Evolutionary conservation across 2,329 filamentous ascomycete genomes (phyloP), one percentile per base, ranked within the genome.

Genomic region (Colletotrichum gigasporum): DNA sequence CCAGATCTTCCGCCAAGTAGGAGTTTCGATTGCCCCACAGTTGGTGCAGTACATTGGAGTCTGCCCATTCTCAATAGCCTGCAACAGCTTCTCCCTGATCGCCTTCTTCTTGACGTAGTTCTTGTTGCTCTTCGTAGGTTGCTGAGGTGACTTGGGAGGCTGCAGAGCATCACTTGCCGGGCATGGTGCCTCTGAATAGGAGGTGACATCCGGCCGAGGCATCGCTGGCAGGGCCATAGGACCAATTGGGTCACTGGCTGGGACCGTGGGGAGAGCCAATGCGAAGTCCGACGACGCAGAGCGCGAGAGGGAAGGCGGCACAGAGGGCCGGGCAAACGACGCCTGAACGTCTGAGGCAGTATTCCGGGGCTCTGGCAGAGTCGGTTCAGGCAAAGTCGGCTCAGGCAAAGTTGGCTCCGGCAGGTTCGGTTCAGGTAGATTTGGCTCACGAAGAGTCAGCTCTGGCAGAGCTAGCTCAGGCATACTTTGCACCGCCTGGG

Each of bases 1-100:
- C 85, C 91, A 97, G 11, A 96, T 93, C 72, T 95, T 96, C 65
- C 96, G 90, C 96, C 96, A 99, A 0, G 95, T 97, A 0, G 95
- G 93, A 0, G 96, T 99, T 71, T 98, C 92, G 61, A 99, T 97
- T 6, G 94, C 92, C 5, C 96, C 96, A 71, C 96, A 99, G 71
- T 98, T 97, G 67, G 87, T 87, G 75, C 96, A 99, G 72, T 90
- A 98, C 1, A 91, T 90, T 0, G 96, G 96, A 83, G 94, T 91
- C 68, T 94, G 87, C 5, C 96, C 96, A 57, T 88, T 88, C n/a
- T 85, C 84, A 56, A 98, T 89, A 0, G 88, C 88, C 37, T 81
- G 80, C 68, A 90, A 84, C 2, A 90, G 73, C 41, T 84, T 84
- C 66, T 88, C 84, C 71, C 83, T 85, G 68, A 88, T 88, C 2